Evolutionary conservation across 1,284 basidiomycete species (phyloP).

Genomic region (Ceratobasidium sp.): DNA sequence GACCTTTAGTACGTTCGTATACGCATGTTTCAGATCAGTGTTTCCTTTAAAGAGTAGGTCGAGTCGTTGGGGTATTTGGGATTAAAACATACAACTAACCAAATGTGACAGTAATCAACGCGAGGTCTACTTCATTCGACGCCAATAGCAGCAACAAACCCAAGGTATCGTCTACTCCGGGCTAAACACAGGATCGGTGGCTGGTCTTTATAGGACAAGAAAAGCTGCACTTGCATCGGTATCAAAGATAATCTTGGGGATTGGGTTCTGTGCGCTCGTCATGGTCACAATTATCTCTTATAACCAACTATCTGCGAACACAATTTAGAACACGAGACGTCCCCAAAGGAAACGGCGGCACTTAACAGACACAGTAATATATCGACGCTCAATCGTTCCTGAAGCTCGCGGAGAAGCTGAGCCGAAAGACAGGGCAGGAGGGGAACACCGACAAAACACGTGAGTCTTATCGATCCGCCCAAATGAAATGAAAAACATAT

Average conservation of each 20-base stretch:
- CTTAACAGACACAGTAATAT: too few species aligned
- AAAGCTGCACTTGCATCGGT: conserved; percentile 34
- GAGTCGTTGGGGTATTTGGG: background rate
- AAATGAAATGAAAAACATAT: background rate
- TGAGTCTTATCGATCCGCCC: too few species aligned
- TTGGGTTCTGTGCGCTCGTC: background rate
- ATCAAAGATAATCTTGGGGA: conserved; percentile 40
- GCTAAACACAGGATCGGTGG: conserved; percentile 46
- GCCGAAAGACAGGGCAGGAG: too few species aligned
- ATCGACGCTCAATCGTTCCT: too few species aligned
- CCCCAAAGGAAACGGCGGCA: too few species aligned
- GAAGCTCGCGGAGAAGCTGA: too few species aligned
- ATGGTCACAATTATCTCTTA: background rate
- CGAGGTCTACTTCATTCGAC: conserved; percentile 76
- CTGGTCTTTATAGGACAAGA: background rate
- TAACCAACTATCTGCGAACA: too few species aligned
- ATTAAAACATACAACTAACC: conserved; percentile 56
- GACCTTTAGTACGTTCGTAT: conserved; percentile 74
- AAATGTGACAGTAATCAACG: conserved; percentile 70
- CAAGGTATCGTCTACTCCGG: conserved; percentile 90
- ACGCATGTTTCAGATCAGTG: conserved; percentile 51
- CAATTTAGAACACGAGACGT: too few species aligned
- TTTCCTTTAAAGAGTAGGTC: conserved; percentile 50
- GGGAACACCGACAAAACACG: too few species aligned
- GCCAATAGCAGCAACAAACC: conserved; percentile 76